phyloP scores from a whole-genome alignment of 2,329 filamentous ascomycete species.

The Sordariomycetes sp. region DNA sequence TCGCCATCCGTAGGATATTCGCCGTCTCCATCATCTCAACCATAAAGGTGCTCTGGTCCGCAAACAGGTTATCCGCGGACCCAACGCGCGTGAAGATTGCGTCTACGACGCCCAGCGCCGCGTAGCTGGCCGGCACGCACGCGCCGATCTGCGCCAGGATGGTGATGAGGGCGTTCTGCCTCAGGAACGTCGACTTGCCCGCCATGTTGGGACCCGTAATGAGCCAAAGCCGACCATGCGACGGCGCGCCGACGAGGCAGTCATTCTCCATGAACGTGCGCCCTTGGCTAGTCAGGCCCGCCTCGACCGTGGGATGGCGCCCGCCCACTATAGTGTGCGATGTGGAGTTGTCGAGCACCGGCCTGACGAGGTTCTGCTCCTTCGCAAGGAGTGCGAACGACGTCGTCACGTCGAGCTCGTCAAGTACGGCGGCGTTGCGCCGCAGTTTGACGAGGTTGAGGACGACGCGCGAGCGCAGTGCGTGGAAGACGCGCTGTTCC shows the following conservation, averaged over 20 bases:
- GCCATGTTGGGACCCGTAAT: conserved; percentile 94
- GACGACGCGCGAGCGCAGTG: conserved; percentile 64
- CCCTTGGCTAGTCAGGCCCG: conserved; percentile 65
- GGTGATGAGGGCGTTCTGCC: conserved; percentile 89
- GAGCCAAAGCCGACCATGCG: conserved; percentile 49
- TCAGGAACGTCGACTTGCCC: conserved; percentile 89
- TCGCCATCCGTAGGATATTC: conserved; percentile 75
- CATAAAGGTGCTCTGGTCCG: conserved; percentile 97
- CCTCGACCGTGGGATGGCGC: conserved; percentile 84
- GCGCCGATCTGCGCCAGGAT: conserved; percentile 87
- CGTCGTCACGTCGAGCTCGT: conserved; percentile 83
- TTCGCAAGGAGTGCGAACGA: conserved; percentile 70
- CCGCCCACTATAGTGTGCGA: conserved; percentile 71
- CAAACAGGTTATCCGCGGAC: conserved; percentile 88
- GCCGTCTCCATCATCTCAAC: conserved; percentile 98
- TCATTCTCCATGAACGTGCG: conserved; percentile 77
- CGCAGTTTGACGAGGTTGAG: conserved; percentile 73
- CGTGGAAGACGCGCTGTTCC: conserved; percentile 67
- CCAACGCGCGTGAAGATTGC: conserved; percentile 90
- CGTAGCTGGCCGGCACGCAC: conserved; percentile 81
- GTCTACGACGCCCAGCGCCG: conserved; percentile 83
- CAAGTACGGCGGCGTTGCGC: conserved; percentile 79
- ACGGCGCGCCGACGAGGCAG: conserved; percentile 61
- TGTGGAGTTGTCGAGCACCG: conserved; percentile 51
- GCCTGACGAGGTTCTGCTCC: conserved; percentile 62